Percentiles rank a stretch among this genome's conserved stretches.
phyloP scores from a whole-genome alignment of 1,139 yeast species.

The Geotrichum klebahnii region DNA sequence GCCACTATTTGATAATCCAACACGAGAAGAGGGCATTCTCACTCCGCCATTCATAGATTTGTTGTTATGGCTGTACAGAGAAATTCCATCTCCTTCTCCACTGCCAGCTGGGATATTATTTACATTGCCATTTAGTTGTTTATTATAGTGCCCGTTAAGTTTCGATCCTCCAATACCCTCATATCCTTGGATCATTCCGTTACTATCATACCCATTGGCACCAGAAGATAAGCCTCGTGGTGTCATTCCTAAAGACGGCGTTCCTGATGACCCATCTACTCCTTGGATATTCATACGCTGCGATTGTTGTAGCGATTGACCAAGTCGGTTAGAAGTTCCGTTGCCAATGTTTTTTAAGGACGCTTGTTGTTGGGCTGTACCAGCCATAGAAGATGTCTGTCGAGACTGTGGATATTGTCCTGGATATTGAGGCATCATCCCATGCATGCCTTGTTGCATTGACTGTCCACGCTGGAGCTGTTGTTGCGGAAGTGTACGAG shows the following conservation, averaged over 20 bases:
- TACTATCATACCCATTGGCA: background rate
- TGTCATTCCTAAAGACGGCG: background rate
- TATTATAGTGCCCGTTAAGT: constrained; percentile 14
- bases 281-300: background rate
- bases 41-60: background rate
- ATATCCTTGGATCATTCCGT: background rate
- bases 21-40: background rate
- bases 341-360: too few relatives aligned
- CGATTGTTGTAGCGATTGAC: background rate
- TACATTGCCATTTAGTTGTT: constrained; percentile 14
- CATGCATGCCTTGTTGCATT: constrained; percentile 18
- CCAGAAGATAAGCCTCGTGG: background rate
- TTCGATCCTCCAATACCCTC: background rate
- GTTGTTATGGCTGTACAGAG: background rate
- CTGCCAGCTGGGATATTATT: background rate
- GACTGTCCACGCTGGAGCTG: constrained; percentile 24
- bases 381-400: background rate
- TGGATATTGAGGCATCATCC: constrained; percentile 16
- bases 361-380: too few relatives aligned
- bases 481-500: constrained; percentile 21
- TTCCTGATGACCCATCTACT: background rate
- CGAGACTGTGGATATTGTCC: constrained; percentile 1
- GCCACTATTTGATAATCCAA: background rate
- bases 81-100: background rate
- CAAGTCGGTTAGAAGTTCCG: too few relatives aligned